Evolutionary conservation across 306 rosid genomes (phyloP).

Genomic region (Ceratonia siliqua): DNA sequence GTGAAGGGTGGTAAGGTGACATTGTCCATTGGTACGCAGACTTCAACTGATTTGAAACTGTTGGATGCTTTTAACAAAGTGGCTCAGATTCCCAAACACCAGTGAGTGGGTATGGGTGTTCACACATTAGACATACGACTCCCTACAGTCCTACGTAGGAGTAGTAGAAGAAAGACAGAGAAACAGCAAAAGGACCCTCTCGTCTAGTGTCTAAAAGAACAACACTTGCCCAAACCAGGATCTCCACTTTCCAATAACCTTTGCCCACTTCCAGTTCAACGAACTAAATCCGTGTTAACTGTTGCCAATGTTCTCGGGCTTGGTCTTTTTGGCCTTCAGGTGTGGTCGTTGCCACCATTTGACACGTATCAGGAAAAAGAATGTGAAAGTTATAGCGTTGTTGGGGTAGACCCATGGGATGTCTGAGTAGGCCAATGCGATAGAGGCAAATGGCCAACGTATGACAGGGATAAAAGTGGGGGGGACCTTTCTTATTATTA

Average conservation of each 20-base stretch:
- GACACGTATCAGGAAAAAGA: conserved; percentile 10
- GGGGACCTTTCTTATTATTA: too few species aligned
- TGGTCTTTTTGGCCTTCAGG: background rate
- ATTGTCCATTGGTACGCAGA: conserved; percentile 32
- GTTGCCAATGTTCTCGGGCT: background rate
- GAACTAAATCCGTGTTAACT: conserved; percentile 36
- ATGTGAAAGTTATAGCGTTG: background rate
- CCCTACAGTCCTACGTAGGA: conserved; percentile 28
- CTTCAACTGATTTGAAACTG: background rate
- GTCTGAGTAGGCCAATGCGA: too few species aligned
- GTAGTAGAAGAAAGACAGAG: background rate
- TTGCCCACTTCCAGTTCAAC: conserved; percentile 22
- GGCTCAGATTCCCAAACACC: background rate
- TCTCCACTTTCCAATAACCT: background rate
- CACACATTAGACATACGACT: conserved; percentile 7
- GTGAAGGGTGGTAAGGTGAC: background rate
- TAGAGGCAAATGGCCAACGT: too few species aligned
- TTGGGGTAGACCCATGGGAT: too few species aligned
- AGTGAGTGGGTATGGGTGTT: background rate
- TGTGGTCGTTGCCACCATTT: too few species aligned
- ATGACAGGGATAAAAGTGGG: too few species aligned
- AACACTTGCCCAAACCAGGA: conserved; percentile 30
- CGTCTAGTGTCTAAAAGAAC: background rate
- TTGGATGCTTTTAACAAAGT: conserved; percentile 18
- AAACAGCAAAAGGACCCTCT: background rate